Evolutionary conservation across 2,329 filamentous ascomycete species (phyloP).

Genomic region (Botrytis deweyae): DNA sequence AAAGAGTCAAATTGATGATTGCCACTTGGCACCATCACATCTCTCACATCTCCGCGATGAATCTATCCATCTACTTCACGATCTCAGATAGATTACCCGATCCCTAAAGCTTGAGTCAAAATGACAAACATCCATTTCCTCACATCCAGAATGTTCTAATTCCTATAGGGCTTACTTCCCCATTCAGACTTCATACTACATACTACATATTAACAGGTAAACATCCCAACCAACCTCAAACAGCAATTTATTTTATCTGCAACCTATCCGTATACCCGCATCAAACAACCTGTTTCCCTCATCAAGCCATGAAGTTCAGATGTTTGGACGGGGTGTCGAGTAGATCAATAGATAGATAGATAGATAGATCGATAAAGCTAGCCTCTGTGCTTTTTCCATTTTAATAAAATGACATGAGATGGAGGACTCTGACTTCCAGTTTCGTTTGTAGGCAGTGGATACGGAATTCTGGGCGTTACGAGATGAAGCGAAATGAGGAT

Average conservation of each 20-base stretch:
- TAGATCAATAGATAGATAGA: not conserved
- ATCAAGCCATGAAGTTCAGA: not conserved
- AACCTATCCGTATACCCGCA: not conserved
- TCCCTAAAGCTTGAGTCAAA: not conserved
- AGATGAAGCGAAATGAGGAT: slow-evolving; percentile 7
- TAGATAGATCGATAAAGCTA: not conserved
- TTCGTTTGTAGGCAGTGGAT: not conserved
- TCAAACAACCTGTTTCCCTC: not conserved
- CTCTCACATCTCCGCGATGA: not conserved
- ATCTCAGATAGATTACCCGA: not conserved
- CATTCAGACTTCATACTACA: not conserved
- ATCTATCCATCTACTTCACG: not conserved
- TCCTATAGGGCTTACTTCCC: not conserved
- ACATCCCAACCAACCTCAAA: not conserved
- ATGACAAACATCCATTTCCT: not conserved
- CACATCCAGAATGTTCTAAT: not conserved
- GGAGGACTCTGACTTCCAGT: not conserved
- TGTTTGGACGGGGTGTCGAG: not conserved
- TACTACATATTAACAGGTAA: not conserved
- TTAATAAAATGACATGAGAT: not conserved
- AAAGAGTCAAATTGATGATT: not conserved
- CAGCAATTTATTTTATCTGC: not conserved
- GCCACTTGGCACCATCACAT: not conserved
- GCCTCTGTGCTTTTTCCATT: not conserved
- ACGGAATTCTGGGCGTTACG: not conserved